Base-by-base conservation (phyloP, 2,329 filamentous ascomycete species). In the Nigrospora oryzae region DNA sequence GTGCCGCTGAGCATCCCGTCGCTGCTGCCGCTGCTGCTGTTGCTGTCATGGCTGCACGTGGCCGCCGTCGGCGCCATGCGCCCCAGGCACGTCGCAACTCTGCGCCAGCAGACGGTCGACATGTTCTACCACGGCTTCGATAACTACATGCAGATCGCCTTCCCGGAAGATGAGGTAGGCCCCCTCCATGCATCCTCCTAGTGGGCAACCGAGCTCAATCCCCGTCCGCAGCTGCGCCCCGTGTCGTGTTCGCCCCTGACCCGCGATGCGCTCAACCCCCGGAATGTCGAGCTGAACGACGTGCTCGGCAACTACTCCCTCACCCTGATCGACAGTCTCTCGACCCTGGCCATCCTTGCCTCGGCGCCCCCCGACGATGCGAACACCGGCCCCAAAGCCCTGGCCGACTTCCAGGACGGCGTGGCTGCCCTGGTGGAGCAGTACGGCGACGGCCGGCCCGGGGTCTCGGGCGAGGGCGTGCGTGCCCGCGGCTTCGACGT, bases 121-220 rank as follows among this genome's bases (percentile, higher is more conserved):
- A 89, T 97, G 76, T 97, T 97, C 71, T 95, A 95, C 65, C 93
- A 98, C 72, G 93, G 93, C 48, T 97, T 83, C 69, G 83, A 90
- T 67, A 95, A 91, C 64, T 98, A 98, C 70, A 93, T 96, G 83
- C 69, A 79, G 52, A 75, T 95, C 64, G 93, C 90, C 46, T 98
- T 96, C 59, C 93, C 93, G 12, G 93, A 97, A 65, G 93, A 98
- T 60, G 93, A 93, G 77, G 80, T 82, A 62, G 37, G 49, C 36
- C 40, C 14, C 6, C 14, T 36, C 34, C 14, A 2, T 36, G 6
- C 15, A 2, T 36, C 14, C 11, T 6, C 34, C 34, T 36, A 14
- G 14, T n/a, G 15, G 15, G 6, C 34, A 30, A 12, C 4, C 40
- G 13, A 28, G 36, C 35, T 34, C 34, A 43, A 30, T 5, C 42